Percentiles rank a stretch among this genome's conserved stretches.
phyloP scores from a whole-genome alignment of 495 filamentous ascomycete genomes.

The Chaetomium fimeti region DNA sequence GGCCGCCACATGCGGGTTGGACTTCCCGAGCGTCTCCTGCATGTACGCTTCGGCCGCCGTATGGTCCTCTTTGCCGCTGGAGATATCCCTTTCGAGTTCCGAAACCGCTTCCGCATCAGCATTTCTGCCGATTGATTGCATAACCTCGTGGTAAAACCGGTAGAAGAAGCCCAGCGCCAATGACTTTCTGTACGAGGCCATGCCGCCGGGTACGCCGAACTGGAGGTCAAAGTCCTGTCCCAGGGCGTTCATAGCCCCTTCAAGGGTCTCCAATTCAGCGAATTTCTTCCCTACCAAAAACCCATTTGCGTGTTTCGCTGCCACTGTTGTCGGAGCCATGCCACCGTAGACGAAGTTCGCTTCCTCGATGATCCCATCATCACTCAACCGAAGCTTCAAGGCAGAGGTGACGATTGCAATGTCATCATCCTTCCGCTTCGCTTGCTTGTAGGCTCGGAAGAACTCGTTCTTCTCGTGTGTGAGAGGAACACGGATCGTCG shows the following conservation, averaged over 20 bases:
- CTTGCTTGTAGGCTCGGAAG: conserved; percentile 84
- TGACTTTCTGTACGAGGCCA: conserved; percentile 93
- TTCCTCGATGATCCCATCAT: conserved; percentile 63
- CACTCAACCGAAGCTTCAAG: conserved; percentile 66
- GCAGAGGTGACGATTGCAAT: conserved; percentile 93
- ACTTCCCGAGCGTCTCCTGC: conserved; percentile 76
- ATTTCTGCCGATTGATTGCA: conserved; percentile 48
- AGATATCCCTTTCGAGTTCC: conserved; percentile 67
- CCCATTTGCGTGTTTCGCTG: conserved; percentile 69
- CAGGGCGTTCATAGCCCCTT: conserved; percentile 81
- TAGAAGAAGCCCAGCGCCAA: conserved; percentile 88
- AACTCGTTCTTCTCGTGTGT: conserved; percentile 66
- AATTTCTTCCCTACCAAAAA: conserved; percentile 75
- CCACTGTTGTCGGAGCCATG: conserved; percentile 84
- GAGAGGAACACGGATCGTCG: conserved; percentile 78
- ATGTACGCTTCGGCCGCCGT: conserved; percentile 59
- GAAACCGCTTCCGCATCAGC: conserved; percentile 59
- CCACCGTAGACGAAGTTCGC: conserved; percentile 82
- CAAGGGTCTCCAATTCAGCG: conserved; percentile 75
- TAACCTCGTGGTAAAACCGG: conserved; percentile 73
- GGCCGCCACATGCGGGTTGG: conserved; percentile 82
- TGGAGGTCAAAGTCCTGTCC: conserved; percentile 81
- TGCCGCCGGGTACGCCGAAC: conserved; percentile 88
- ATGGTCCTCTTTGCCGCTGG: conserved; percentile 61
- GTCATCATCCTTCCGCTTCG: conserved; percentile 95